Base-by-base conservation (phyloP, 495 filamentous ascomycete species). In the Aspergillus indologenus region DNA sequence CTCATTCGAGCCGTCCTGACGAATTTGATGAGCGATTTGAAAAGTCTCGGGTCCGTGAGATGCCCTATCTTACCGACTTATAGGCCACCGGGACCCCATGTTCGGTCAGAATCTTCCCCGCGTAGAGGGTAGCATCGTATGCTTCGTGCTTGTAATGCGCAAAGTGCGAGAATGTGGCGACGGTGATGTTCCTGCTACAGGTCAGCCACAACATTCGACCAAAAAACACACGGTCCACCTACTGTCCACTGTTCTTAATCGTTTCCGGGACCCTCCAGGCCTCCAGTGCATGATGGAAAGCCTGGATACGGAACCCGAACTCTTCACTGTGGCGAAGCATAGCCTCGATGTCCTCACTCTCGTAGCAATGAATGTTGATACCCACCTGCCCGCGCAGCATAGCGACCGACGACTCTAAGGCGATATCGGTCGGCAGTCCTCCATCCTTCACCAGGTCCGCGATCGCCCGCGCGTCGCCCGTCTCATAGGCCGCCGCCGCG, bases 351-450 rank as follows among this genome's bases (percentile, higher is more conserved):
- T 50, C 47, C 11, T 50, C 47, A 11, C 21, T 22, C 47, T 50
- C 47, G 9, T 50, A 50, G n/a, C 47, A 50, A 29, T 50, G 47
- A n/a, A 50, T 50, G 22, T 50, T 50, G 22, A 50, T 9, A 5
- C 47, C 47, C 47, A 50, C 47, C 47, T 50, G 47, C 9, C 47
- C 47, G 22, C 47, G 47, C 6, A 50, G 47, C 47, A 50, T 50
- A n/a, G 47, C 21, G 47, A 50, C 47, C 1, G 47, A 50, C 0
- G 47, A 26, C 21, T 50, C 47, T 2, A 50, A n/a, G 0, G 21
- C 2, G 8, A 50, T n/a, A 24, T 50, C 17, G 12, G 14, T 24
- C 21, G 47, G 47, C 22, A 50, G 8, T 0, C 47, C 47, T 23
- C 47, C 47, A 26, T 29, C 24, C 5, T 14, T 5, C 21, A 50